Evolutionary conservation across 1,284 basidiomycete species (phyloP), one percentile per base, ranked within the genome.

Genomic region (Neolentinus lepideus): DNA sequence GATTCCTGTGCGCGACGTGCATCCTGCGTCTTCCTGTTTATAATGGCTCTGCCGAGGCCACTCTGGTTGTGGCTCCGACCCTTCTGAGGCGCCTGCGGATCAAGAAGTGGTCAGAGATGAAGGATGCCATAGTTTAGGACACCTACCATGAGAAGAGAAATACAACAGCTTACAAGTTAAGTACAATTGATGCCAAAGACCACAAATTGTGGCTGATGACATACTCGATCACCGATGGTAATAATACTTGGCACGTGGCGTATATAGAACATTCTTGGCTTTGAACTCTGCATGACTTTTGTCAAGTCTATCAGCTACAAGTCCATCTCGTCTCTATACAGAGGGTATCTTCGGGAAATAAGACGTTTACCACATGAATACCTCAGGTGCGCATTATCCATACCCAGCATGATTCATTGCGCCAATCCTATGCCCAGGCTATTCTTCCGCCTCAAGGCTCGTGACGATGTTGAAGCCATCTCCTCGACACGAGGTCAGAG

Each of bases 41-140:
- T 94, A 66, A 97, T 91, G 35, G 94, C 93, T 61, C 91, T 82
- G 47, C 94, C 94, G 22, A 97, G 78, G 25, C 94, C 94, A 57
- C 87, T 85, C 0, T 84, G 75, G 66, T 90, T 90, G 22, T 69
- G 75, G 64, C 81, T 75, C 65, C 72, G 77, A 19, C 71, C 65
- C 71, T 80, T 83, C 2, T 76, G 75, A 50, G 81, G 68, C 55
- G 72, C 62, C 71, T 74, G 51, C 12, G 61, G 24, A n/a, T 58
- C 8, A 14, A 50, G 16, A 50, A 6, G 47, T 21, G 43, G 43
- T 26, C 38, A 43, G 38, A 16, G n/a, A 6, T 6, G 16, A 16
- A 43, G 4, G 6, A 6, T 16, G 8, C 16, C 16, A 43, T 4
- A 6, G 4, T 43, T 3, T n/a, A 16, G 3, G 12, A 21, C n/a